Percentiles rank a stretch among this genome's conserved stretches.
phyloP scores from a whole-genome alignment of 2,329 filamentous ascomycete genomes.

The Calycina herbarum region DNA sequence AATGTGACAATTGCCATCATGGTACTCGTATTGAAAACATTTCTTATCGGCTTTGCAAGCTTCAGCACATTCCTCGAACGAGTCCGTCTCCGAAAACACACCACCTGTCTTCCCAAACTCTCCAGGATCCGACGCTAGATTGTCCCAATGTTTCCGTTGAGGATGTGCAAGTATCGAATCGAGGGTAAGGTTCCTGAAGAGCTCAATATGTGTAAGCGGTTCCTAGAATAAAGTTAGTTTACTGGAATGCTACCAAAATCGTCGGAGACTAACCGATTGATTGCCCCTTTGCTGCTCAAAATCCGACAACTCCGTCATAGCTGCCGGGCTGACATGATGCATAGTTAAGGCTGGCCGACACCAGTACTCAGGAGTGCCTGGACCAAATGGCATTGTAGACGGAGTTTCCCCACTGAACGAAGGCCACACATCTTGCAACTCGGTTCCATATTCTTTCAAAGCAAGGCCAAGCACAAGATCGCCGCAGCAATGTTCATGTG shows the following conservation, averaged over 20 bases:
- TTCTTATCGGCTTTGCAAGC: constrained; percentile 44
- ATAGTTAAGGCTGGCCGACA: constrained; percentile 56
- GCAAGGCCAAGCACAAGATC: constrained; percentile 51
- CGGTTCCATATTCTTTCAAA: constrained; percentile 47
- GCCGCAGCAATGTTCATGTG: constrained; percentile 50
- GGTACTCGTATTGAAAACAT: constrained; percentile 40
- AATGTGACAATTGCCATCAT: constrained; percentile 19
- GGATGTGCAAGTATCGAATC: constrained; percentile 41
- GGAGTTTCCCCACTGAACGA: constrained; percentile 57
- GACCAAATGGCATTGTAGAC: constrained; percentile 47
- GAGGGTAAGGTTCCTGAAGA: constrained; percentile 50
- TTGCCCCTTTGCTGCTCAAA: constrained; percentile 45
- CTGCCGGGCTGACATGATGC: constrained; percentile 55
- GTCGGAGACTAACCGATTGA: constrained; percentile 10
- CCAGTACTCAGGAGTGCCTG: constrained; percentile 42
- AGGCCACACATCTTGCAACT: constrained; percentile 50
- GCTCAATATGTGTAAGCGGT: constrained; percentile 43
- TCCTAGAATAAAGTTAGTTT: constrained; percentile 14
- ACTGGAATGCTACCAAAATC: not conserved
- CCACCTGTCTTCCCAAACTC: constrained; percentile 43
- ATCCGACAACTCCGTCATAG: constrained; percentile 51
- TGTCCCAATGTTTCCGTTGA: constrained; percentile 52
- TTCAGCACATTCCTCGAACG: constrained; percentile 46
- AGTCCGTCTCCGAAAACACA: constrained; percentile 40
- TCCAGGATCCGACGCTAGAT: constrained; percentile 46